These are phyloP conservation scores for Arachnomyces sp. DNA, from an alignment of 2,329 filamentous ascomycete genomes.

Conservation along the genomic window DNA sequence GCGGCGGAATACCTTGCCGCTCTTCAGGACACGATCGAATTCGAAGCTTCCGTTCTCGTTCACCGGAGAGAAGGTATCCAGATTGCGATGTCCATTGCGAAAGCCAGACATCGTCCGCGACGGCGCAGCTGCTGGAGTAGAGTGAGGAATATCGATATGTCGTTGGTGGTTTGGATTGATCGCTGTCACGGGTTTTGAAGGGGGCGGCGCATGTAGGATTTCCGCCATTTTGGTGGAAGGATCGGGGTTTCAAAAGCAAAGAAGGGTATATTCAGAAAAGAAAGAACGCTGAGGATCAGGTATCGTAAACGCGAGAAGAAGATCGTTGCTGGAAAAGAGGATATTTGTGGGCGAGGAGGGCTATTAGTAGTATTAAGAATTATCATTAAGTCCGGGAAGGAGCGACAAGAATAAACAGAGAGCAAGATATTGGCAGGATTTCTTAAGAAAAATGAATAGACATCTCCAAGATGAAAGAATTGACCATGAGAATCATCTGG, in stretches of 20 bases:
- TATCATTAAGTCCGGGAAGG: too few species aligned
- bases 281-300: too few species aligned
- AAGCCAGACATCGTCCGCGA: slow-evolving; percentile 10
- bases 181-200: neutral
- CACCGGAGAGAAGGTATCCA: slow-evolving; percentile 72
- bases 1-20: slow-evolving; percentile 76
- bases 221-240: neutral
- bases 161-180: slow-evolving; percentile 12
- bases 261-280: too few species aligned
- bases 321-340: too few species aligned
- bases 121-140: slow-evolving; percentile 1
- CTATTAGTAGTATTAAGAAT: too few species aligned
- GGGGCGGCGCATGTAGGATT: neutral
- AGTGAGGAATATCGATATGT: slow-evolving; percentile 15
- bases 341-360: too few species aligned
- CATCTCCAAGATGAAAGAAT: too few species aligned
- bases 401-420: too few species aligned
- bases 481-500: too few species aligned
- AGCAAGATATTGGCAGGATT: too few species aligned
- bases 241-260: neutral
- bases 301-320: too few species aligned
- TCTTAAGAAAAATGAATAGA: too few species aligned
- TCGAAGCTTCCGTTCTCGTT: slow-evolving; percentile 94
- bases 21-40: slow-evolving; percentile 88
- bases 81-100: slow-evolving; percentile 43